Evolutionary conservation across 805 yeast species (phyloP).

Genomic region (Nakazawaea holstii): DNA sequence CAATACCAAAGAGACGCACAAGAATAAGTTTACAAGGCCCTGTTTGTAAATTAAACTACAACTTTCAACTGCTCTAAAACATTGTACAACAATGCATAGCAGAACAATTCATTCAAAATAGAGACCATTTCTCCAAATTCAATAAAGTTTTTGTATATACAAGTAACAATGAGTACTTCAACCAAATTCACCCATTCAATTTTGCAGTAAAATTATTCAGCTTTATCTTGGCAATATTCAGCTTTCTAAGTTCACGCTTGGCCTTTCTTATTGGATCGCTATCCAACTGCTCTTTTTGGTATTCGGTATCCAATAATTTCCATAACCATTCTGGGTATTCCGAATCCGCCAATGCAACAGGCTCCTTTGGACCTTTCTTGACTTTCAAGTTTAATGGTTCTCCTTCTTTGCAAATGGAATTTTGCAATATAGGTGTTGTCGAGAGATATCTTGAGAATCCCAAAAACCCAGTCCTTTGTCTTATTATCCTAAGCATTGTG

Average conservation of each 20-base stretch:
- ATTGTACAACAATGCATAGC: no score
- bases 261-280: slow-evolving; percentile 61
- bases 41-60: no score
- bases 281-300: slow-evolving; percentile 51
- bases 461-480: neutral
- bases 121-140: no score
- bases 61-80: no score
- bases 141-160: no score
- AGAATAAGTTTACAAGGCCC: no score
- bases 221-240: slow-evolving; percentile 67
- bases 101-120: no score
- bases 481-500: neutral
- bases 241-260: slow-evolving; percentile 62
- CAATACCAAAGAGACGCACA: no score
- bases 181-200: slow-evolving; percentile 29
- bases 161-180: no score
- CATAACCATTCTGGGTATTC: slow-evolving; percentile 97
- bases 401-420: slow-evolving; percentile 64
- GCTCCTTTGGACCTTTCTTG: slow-evolving; percentile 77
- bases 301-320: slow-evolving; percentile 67
- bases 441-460: slow-evolving; percentile 12
- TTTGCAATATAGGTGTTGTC: slow-evolving; percentile 14
- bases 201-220: slow-evolving; percentile 71
- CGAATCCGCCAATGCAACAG: slow-evolving; percentile 78
- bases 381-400: slow-evolving; percentile 68